Percentiles rank a stretch among this genome's conserved stretches.
phyloP scores from a whole-genome alignment of 208 protist species.

The Crithidia bombi region DNA sequence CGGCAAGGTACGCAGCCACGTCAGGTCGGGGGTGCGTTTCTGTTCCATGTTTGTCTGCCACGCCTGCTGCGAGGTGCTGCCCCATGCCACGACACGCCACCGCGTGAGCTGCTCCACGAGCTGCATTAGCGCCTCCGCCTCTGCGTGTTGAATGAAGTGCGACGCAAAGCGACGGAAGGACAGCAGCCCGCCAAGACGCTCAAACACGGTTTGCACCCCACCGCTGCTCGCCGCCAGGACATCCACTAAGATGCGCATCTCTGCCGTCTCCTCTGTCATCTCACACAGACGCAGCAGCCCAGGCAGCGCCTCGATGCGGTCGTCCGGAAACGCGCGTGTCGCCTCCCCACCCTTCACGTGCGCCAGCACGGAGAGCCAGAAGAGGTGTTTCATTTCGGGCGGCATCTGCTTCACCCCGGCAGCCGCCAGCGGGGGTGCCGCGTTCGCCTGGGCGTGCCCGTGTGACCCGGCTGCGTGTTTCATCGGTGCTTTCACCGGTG shows the following conservation, averaged over 20 bases:
- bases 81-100: constrained; percentile 56
- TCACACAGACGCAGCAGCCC: constrained; percentile 79
- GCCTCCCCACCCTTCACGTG: constrained; percentile 65
- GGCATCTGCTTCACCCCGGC: constrained; percentile 58
- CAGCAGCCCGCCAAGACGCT: constrained; percentile 67
- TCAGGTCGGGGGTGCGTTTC: constrained; percentile 50
- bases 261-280: constrained; percentile 54
- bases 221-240: constrained; percentile 59
- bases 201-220: constrained; percentile 68
- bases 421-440: constrained; percentile 26
- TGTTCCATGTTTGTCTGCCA: constrained; percentile 66
- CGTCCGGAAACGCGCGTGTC: constrained; percentile 59
- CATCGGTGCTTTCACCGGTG: constrained; percentile 37
- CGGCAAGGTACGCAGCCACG: constrained; percentile 62
- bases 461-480: constrained; percentile 22
- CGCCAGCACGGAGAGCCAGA: constrained; percentile 69
- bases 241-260: constrained; percentile 66
- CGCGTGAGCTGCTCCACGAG: constrained; percentile 65
- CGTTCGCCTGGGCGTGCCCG: constrained; percentile 11
- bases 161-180: constrained; percentile 63
- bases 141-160: constrained; percentile 39
- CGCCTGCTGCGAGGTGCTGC: constrained; percentile 59
- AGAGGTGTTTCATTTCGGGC: constrained; percentile 69
- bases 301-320: constrained; percentile 51
- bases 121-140: constrained; percentile 48